Evolutionary conservation across 2,329 filamentous ascomycete species (phyloP).

Genomic region (Ustilaginoidea virens): DNA sequence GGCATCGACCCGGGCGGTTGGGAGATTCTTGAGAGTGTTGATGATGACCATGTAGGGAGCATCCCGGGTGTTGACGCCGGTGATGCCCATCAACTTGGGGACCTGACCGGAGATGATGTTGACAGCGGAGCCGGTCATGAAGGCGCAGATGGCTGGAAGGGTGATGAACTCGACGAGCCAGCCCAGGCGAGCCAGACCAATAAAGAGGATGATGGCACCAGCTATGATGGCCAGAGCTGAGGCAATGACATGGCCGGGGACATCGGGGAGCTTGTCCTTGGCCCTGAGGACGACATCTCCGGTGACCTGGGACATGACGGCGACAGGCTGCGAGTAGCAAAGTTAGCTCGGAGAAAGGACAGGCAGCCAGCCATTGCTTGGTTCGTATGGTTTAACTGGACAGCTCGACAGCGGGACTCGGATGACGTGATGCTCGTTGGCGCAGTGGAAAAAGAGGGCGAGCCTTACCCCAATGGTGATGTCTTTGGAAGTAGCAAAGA

Average conservation of each 20-base stretch:
- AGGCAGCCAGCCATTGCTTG: not conserved
- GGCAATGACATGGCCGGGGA: slow-evolving; percentile 27
- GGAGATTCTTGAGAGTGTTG: slow-evolving; percentile 30
- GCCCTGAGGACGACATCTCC: slow-evolving; percentile 30
- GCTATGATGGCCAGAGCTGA: slow-evolving; percentile 31
- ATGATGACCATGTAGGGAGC: slow-evolving; percentile 34
- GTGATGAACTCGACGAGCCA: slow-evolving; percentile 41
- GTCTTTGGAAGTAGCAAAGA: slow-evolving; percentile 87
- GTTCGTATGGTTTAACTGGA: too few species aligned
- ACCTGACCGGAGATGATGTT: slow-evolving; percentile 35
- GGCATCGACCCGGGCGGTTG: slow-evolving; percentile 45
- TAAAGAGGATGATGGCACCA: slow-evolving; percentile 30
- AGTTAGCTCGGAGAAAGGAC: too few species aligned
- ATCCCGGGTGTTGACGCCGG: slow-evolving; percentile 31
- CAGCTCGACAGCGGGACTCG: too few species aligned
- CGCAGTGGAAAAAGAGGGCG: too few species aligned
- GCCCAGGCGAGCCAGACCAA: slow-evolving; percentile 34
- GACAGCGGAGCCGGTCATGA: slow-evolving; percentile 37
- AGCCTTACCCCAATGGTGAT: slow-evolving; percentile 77
- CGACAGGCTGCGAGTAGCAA: slow-evolving; percentile 40
- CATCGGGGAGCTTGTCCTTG: slow-evolving; percentile 20
- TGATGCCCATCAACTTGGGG: slow-evolving; percentile 34
- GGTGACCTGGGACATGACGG: slow-evolving; percentile 36
- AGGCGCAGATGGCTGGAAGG: slow-evolving; percentile 34
- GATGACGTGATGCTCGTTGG: not conserved